Percentiles rank a stretch among this genome's conserved stretches.
These are phyloP conservation scores for Ilyonectria robusta DNA, from an alignment of 2,329 filamentous ascomycete genomes.

Conservation along the genomic window DNA sequence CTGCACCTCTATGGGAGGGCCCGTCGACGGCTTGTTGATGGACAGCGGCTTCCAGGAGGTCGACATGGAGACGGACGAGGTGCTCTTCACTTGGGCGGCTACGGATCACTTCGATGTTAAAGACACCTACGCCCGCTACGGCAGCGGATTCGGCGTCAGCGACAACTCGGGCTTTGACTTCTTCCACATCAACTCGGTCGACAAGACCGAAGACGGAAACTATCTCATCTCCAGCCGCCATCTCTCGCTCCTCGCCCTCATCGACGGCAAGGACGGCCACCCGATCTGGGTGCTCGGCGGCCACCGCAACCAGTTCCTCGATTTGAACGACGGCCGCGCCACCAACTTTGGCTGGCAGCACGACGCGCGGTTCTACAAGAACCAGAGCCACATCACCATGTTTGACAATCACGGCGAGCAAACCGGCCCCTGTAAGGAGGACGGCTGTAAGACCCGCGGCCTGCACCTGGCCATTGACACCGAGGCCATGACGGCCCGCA, in stretches of 20 bases:
- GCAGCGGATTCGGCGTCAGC: constrained; percentile 48
- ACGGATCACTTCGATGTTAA: constrained; percentile 49
- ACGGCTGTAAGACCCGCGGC: constrained; percentile 48
- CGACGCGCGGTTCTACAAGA: constrained; percentile 52
- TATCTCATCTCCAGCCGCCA: constrained; percentile 56
- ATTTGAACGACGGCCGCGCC: constrained; percentile 52
- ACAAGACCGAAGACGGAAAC: constrained; percentile 51
- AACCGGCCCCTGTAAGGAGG: constrained; percentile 45
- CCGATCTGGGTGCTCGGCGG: constrained; percentile 56
- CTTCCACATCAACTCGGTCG: constrained; percentile 56
- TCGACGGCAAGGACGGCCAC: constrained; percentile 49
- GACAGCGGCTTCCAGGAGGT: constrained; percentile 58
- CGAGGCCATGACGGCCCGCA: constrained; percentile 46
- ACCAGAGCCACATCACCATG: constrained; percentile 51
- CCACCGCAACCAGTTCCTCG: constrained; percentile 52
- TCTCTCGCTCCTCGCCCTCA: constrained; percentile 48
- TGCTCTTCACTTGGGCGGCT: constrained; percentile 56
- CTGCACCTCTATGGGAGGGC: constrained; percentile 50
- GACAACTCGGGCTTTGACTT: constrained; percentile 53
- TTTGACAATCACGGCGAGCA: constrained; percentile 57
- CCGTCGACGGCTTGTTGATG: constrained; percentile 48
- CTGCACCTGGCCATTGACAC: constrained; percentile 50
- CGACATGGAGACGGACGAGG: constrained; percentile 53
- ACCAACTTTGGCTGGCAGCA: constrained; percentile 58
- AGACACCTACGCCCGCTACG: constrained; percentile 47